Evolutionary conservation across 1,139 yeast genomes (phyloP).

Genomic region (Pichia sp.): DNA sequence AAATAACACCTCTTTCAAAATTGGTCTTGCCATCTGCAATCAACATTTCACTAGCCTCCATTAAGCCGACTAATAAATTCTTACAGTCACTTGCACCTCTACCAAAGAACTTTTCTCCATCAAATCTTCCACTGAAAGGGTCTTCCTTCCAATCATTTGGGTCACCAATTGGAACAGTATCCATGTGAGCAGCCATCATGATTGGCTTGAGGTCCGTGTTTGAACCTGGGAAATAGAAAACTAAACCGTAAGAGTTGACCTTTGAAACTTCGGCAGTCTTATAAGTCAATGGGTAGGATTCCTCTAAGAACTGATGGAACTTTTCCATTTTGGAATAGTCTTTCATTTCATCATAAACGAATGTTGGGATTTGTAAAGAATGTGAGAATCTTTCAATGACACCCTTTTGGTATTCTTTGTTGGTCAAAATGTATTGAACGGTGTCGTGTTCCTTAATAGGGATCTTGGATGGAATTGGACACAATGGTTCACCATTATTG

Average conservation of each 20-base stretch:
- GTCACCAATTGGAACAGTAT: conserved; percentile 72
- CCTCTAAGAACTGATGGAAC: conserved; percentile 43
- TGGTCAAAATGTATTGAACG: conserved; percentile 33
- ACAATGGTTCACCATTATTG: conserved; percentile 15
- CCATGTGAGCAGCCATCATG: conserved; percentile 75
- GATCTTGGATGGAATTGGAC: conserved; percentile 26
- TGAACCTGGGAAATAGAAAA: conserved; percentile 41
- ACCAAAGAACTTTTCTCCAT: conserved; percentile 59
- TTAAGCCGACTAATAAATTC: conserved; percentile 51
- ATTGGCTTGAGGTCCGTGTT: conserved; percentile 55
- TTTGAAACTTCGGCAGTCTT: conserved; percentile 37
- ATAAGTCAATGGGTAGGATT: conserved; percentile 44
- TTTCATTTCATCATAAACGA: conserved; percentile 47
- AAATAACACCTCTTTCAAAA: conserved; percentile 55
- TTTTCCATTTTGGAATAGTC: conserved; percentile 40
- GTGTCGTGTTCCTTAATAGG: conserved; percentile 20
- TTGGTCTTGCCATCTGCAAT: conserved; percentile 41
- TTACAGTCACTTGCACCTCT: conserved; percentile 70
- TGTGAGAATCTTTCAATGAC: conserved; percentile 48
- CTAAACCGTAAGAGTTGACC: conserved; percentile 45
- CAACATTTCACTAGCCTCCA: conserved; percentile 57
- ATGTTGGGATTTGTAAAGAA: conserved; percentile 63
- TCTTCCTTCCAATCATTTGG: conserved; percentile 66
- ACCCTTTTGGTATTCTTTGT: conserved; percentile 38
- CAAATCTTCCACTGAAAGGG: conserved; percentile 70